A percentile compares a stretch with the other conserved stretches of the same genome.
phyloP scores from a whole-genome alignment of 495 filamentous ascomycete genomes.

The Aspergillus sclerotioniger region DNA sequence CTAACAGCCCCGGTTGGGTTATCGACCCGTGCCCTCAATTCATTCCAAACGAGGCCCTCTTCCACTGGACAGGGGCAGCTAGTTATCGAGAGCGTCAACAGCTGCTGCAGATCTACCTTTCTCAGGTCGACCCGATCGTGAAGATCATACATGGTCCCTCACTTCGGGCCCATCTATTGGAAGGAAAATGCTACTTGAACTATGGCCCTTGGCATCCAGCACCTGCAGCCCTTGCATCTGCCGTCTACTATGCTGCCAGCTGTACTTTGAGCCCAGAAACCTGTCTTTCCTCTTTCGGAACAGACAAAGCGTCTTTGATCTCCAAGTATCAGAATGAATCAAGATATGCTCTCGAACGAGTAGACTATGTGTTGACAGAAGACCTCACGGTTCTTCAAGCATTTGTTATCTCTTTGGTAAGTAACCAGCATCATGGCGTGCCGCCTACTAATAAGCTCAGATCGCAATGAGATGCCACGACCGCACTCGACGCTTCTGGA shows the following conservation, averaged over 20 bases:
- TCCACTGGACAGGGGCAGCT: no score
- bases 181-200: not conserved
- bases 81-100: constrained; percentile 40
- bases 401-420: not conserved
- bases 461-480: not conserved
- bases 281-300: not conserved
- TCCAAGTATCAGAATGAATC: not conserved
- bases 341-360: not conserved
- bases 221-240: not conserved
- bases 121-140: not conserved
- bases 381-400: constrained; percentile 2
- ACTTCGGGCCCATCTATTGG: not conserved
- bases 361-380: not conserved
- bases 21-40: not conserved
- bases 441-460: not conserved
- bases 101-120: constrained; percentile 24
- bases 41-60: not conserved
- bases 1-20: no score
- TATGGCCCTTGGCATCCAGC: not conserved
- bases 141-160: not conserved
- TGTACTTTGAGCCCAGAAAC: not conserved
- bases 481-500: not conserved
- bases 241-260: not conserved
- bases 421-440: no score
- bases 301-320: not conserved